Conservation (phyloP, 495 filamentous ascomycete species). For the Polyplosphaeria fusca region DNA sequence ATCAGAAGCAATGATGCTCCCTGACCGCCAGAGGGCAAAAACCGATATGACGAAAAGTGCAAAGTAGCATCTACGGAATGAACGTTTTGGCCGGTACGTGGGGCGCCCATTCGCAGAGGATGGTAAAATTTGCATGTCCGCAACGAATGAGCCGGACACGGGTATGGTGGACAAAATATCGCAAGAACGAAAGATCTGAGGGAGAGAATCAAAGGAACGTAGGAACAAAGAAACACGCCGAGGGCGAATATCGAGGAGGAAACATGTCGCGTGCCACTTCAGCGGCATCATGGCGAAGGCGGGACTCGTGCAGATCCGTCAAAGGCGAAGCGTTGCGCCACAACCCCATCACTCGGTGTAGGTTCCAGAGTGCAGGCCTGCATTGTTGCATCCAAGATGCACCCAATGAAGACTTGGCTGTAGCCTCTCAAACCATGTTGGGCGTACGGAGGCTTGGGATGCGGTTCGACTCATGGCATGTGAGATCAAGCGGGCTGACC, state of each 20-base stretch:
- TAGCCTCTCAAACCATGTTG: too few relatives aligned
- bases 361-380: too few relatives aligned
- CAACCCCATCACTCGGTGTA: too few relatives aligned
- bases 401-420: too few relatives aligned
- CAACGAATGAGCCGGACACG: background rate
- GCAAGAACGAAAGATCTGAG: background rate
- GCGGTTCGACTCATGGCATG: too few relatives aligned
- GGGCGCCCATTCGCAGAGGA: constrained; percentile 9
- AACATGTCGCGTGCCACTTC: background rate
- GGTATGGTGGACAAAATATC: background rate
- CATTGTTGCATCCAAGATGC: too few relatives aligned
- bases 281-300: too few relatives aligned
- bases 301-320: too few relatives aligned
- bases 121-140: background rate
- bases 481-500: too few relatives aligned
- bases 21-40: constrained; percentile 10
- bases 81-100: constrained; percentile 12
- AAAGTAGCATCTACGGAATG: constrained; percentile 12
- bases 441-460: too few relatives aligned
- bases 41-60: constrained; percentile 9
- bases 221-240: too few relatives aligned
- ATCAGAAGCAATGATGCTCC: background rate
- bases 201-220: background rate
- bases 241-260: background rate
- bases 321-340: too few relatives aligned